phyloP scores from a whole-genome alignment of 1,284 basidiomycete genomes.

The Ustilago vetiveriae region DNA sequence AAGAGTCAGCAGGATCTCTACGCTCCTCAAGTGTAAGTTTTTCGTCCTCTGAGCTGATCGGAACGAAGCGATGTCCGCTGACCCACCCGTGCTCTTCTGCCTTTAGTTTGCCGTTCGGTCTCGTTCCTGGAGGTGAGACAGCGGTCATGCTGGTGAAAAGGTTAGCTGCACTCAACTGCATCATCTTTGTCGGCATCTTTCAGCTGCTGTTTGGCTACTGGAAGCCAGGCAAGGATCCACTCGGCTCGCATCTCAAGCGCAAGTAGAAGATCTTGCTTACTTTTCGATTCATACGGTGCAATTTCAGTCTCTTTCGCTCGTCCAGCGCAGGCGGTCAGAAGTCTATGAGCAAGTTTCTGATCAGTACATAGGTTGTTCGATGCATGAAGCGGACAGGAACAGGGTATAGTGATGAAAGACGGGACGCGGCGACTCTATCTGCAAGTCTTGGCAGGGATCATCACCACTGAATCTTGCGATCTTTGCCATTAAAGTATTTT shows the following conservation, averaged over 20 bases:
- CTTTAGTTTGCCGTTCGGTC: constrained; percentile 45
- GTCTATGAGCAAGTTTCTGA: too few species aligned
- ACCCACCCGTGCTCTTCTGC: not conserved
- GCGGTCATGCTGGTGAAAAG: constrained; percentile 49
- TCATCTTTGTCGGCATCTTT: constrained; percentile 40
- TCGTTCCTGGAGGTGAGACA: constrained; percentile 43
- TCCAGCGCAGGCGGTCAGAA: too few species aligned
- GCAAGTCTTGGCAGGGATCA: not conserved
- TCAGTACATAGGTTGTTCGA: too few species aligned
- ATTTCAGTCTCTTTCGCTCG: too few species aligned
- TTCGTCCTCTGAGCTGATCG: not conserved
- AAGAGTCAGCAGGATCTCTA: constrained; percentile 63
- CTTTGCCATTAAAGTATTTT: constrained; percentile 75
- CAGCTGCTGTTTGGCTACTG: constrained; percentile 48
- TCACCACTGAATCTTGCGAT: constrained; percentile 49
- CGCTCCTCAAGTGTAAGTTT: constrained; percentile 47
- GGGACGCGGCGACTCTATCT: constrained; percentile 11
- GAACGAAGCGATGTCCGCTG: not conserved
- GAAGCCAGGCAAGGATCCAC: constrained; percentile 45
- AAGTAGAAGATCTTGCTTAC: constrained; percentile 7
- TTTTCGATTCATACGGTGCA: too few species aligned
- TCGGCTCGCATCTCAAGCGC: constrained; percentile 33
- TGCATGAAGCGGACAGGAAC: too few species aligned
- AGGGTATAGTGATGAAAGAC: not conserved
- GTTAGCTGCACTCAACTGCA: constrained; percentile 51